Evolutionary conservation across 345 rosid species (phyloP), one percentile per base, ranked within the genome.

Genomic region (Trapa incisa): DNA sequence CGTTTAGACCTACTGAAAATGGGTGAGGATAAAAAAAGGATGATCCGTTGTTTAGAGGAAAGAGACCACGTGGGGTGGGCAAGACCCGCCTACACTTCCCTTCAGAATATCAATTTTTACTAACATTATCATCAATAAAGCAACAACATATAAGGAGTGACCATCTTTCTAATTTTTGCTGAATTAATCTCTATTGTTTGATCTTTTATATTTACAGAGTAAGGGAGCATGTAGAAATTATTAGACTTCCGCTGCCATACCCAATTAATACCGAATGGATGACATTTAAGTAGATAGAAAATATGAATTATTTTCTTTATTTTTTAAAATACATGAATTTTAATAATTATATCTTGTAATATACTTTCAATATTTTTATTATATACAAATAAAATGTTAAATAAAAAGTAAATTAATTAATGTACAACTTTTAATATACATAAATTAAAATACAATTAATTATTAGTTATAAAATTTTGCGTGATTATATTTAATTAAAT

Each of bases 41-140:
- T 12, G 3, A 42, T 29, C 29, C 35, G 29, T 48, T 16, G 38
- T 17, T 43, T 10, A 16, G 14, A 42, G 43, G 41, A 15, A 41
- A 38, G 86, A 70, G 68, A 93, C 97, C 97, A 93, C 37, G 98
- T 93, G 45, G 83, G 98, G 48, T 93, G 98, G 73, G 88, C 90
- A 42, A 93, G 71, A 39, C 98, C 98, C 0, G 96, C 97, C 76
- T 93, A 97, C 39, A 93, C 96, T 77, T 93, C 96, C 81, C 97
- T 90, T 66, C 74, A 74, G 70, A 60, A 7, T 29, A 76, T 12
- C 9, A 15, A 53, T 37, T 66, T 57, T 58, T 22, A 22, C 35
- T 41, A 56, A 61, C 47, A 52, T 50, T 2, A 22, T 22, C 29
- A 22, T 22, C 29, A 33, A 37, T 2, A n/a, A 35, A 58, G 16